Percentiles rank a stretch among this genome's conserved stretches.
Evolutionary conservation across 2,329 filamentous ascomycete species (phyloP).

Genomic region (Madurella fahalii): DNA sequence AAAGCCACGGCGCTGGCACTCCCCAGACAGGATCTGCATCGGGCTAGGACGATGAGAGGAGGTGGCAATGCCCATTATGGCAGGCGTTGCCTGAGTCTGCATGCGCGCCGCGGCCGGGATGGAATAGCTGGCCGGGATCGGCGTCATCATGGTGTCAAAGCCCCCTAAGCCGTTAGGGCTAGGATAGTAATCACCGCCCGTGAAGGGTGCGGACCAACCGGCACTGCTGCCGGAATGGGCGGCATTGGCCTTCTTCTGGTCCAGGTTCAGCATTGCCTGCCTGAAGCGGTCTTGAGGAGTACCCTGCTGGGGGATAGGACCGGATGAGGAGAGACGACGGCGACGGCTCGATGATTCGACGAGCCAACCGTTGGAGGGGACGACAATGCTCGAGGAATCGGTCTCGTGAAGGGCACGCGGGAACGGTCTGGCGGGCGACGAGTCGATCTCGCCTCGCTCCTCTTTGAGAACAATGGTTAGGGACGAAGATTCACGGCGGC

Average conservation of each 20-base stretch:
- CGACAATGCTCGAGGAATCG: neutral
- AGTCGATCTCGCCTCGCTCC: neutral
- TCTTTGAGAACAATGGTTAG: neutral
- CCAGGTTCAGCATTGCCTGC: slow-evolving; percentile 1
- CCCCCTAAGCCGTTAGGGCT: too few species aligned
- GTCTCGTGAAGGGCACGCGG: neutral
- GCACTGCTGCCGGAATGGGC: neutral
- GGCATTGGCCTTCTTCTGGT: neutral
- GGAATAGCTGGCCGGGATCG: too few species aligned
- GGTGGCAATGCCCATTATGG: too few species aligned
- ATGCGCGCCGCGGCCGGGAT: too few species aligned
- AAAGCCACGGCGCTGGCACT: slow-evolving; percentile 23
- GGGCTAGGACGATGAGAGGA: neutral
- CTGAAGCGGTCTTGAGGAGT: slow-evolving; percentile 13
- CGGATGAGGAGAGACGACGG: slow-evolving; percentile 26
- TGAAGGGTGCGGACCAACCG: neutral
- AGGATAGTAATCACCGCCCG: neutral
- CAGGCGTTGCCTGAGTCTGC: too few species aligned
- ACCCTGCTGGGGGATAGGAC: slow-evolving; percentile 1
- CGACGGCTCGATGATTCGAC: neutral
- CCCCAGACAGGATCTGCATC: slow-evolving; percentile 5
- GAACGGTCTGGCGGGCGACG: neutral
- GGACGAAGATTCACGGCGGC: neutral
- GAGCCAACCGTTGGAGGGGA: neutral
- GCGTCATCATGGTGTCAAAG: neutral